Evolutionary conservation across 495 filamentous ascomycete genomes (phyloP).

Genomic region (Xylaria flabelliformis): DNA sequence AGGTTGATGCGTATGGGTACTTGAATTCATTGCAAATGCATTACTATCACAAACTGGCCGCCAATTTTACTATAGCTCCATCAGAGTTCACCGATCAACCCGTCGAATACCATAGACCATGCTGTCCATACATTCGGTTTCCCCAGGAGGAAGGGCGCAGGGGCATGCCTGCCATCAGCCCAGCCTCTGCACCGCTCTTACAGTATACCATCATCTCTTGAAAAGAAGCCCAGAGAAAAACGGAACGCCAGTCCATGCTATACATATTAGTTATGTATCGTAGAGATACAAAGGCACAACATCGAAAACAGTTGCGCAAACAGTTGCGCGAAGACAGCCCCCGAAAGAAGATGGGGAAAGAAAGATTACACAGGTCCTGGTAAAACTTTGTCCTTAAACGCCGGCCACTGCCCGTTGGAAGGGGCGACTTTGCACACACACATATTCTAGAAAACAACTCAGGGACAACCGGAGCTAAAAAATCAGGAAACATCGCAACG

Average conservation of each 20-base stretch:
- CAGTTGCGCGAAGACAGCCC: background rate
- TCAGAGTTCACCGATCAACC: background rate
- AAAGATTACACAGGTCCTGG: slow-evolving; percentile 2
- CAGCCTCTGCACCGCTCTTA: background rate
- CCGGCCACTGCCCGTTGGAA: slow-evolving; percentile 14
- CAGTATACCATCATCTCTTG: background rate
- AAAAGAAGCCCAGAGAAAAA: background rate
- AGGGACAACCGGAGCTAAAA: background rate
- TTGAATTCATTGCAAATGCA: background rate
- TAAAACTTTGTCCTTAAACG: slow-evolving; percentile 1
- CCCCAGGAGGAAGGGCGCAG: background rate
- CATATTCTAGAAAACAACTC: background rate
- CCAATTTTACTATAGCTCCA: background rate
- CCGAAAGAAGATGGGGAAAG: background rate
- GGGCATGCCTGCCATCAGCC: background rate
- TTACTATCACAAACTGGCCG: slow-evolving; percentile 6
- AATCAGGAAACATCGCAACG: background rate
- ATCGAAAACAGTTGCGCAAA: background rate
- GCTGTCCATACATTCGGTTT: background rate
- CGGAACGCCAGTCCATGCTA: slow-evolving; percentile 26
- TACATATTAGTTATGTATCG: slow-evolving; percentile 23
- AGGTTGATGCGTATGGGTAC: background rate
- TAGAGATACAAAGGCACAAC: slow-evolving; percentile 9
- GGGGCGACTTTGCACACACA: background rate
- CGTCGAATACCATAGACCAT: background rate